Conservation (phyloP, 805 yeast species). For the Vanderwaltozyma polyspora region DNA sequence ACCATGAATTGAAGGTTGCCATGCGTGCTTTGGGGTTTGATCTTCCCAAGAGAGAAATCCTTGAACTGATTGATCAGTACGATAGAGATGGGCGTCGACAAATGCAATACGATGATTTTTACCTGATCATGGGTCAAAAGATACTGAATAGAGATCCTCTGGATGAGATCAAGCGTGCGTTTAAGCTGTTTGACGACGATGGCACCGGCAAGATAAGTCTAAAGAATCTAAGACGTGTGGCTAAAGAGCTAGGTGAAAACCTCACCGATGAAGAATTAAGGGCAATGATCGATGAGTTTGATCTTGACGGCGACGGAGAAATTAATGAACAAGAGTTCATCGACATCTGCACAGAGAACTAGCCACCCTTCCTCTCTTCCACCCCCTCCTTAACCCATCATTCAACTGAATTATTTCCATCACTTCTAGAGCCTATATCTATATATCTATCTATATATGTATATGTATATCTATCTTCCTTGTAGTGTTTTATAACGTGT, state of each 20-base stretch:
- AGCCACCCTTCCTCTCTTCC: no score
- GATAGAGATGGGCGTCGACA: conserved; percentile 64
- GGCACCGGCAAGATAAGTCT: conserved; percentile 75
- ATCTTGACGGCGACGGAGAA: conserved; percentile 91
- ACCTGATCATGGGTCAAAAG: conserved; percentile 57
- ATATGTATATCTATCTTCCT: no score
- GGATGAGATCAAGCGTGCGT: conserved; percentile 86
- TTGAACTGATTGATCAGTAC: conserved; percentile 67
- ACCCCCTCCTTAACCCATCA: no score
- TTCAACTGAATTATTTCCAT: no score
- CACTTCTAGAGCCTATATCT: no score
- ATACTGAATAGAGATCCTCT: conserved; percentile 84
- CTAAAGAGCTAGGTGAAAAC: conserved; percentile 86
- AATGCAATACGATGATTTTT: conserved; percentile 74
- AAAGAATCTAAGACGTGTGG: conserved; percentile 74
- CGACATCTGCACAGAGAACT: conserved; percentile 80
- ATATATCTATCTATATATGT: no score
- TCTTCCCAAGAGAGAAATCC: conserved; percentile 60
- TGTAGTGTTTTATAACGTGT: no score
- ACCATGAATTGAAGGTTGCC: conserved; percentile 89
- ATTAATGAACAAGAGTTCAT: conserved; percentile 86
- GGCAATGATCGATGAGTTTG: conserved; percentile 97
- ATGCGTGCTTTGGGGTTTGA: conserved; percentile 90
- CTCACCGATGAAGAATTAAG: conserved; percentile 83
- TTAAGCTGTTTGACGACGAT: conserved; percentile 80